Evolutionary conservation across 495 filamentous ascomycete genomes (phyloP), one percentile per base, ranked within the genome.

Genomic region (Podospora pseudopauciseta): DNA sequence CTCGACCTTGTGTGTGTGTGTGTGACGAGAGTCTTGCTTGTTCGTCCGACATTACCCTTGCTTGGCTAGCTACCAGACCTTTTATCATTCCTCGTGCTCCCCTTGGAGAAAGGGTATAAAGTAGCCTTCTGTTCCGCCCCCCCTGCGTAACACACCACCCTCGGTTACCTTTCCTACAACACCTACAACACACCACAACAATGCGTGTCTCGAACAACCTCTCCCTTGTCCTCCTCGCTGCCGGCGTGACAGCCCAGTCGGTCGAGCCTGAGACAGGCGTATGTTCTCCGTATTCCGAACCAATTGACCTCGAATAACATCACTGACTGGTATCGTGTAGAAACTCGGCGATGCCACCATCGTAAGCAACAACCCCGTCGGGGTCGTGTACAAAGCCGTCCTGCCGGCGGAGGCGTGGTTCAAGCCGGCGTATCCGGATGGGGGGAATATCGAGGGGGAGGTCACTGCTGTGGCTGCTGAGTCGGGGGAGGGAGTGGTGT

Each of bases 401-500:
- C 81, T 94, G 2, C 88, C 87, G 5, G 76, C 85, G 11, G 77
- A 80, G 5, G 71, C 82, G 1, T 85, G 82, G 73, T 82, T 77
- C 75, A 76, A 79, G 68, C 71, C 76, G 11, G 78, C 78, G 23
- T 83, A 79, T 67, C 76, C 82, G 30, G 82, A 82, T 57, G 87
- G 84, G 58, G 84, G 81, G 53, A 82, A 83, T 63, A 77, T 93
- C 64, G 81, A 84, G 64, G 93, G 93, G 32, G 79, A 72, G 30
- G 73, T 97, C 64, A 79, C 78, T 0, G 88, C 86, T n/a, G 80
- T 74, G 26, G 80, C 88, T 3, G 78, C 75, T 56, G 67, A 80
- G 0, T 81, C 85, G 67, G 90, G 91, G 54, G 80, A 81, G 27
- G 93, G 92, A 58, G 85, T 92, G 34, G 68, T 77, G 59, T 85